Base-by-base conservation (phyloP, 2,329 filamentous ascomycete genomes). In the Ophiosphaerella korrae region DNA sequence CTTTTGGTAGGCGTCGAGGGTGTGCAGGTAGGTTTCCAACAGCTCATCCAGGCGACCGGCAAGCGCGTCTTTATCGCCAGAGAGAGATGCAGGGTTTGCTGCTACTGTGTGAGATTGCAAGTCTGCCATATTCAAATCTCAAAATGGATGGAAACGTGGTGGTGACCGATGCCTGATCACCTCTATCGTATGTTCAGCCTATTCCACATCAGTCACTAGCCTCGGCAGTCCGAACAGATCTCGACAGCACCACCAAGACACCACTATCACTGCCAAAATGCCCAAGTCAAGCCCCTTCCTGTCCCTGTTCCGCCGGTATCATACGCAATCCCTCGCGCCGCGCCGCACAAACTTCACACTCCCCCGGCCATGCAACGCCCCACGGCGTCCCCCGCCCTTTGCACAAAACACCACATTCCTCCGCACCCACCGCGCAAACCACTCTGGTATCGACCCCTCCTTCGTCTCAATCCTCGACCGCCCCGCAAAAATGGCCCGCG, bases 391-490 rank as follows among this genome's bases (percentile, higher is more conserved):
- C 34, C n/a, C 11, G 18, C 32, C 33, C 33, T 5, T 18, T 32
- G 3, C 32, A 9, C 43, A 29, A 37, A 24, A 36, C 35, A 46
- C 37, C 8, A 32, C 37, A 31, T 33, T 57, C 37, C 35, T 55
- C 45, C 60, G 58, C 12, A 60, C 66, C 38, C 60, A 54, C 58
- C 53, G 67, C 24, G 53, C 58, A 57, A 60, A 56, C 49, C 53
- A 50, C 38, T 82, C 84, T 29, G 90, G 96, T 66, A 65, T 73
- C 7, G 84, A 92, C 69, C 88, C 90, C 1, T 82, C 82, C 69
- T 97, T 95, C 78, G 82, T 85, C 52, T 96, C 92, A 7, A 86
- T 96, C 58, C 84, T 97, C 59, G 93, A 99, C 77, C 88, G 89
- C 53, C 92, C 93, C 1, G 85, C 92, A 0, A 83, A 84, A 60